A percentile compares a stretch with the other conserved stretches of the same genome.
Conservation (phyloP, 2,329 filamentous ascomycete species). For the Penicillium sp. region DNA sequence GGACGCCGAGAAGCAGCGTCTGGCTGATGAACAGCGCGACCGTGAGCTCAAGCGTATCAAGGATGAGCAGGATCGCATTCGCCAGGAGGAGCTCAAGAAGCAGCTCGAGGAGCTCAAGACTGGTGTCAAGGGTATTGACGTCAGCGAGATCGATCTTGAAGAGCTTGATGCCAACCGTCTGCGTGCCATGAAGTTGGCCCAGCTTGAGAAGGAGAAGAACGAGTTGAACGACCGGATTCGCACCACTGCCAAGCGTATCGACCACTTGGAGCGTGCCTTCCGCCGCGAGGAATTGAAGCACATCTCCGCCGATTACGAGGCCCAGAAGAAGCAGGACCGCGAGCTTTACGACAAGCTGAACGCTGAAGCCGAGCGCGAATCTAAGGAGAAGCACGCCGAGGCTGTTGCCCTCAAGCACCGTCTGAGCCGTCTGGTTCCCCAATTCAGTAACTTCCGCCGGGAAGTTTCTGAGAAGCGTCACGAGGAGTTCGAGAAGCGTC, state of each 20-base stretch:
- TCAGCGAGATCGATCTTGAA: constrained; percentile 70
- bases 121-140: constrained; percentile 75
- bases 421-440: constrained; percentile 76
- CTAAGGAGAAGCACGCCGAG: constrained; percentile 86
- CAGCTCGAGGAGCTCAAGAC: constrained; percentile 89
- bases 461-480: constrained; percentile 82
- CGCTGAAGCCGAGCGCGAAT: constrained; percentile 72
- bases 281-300: constrained; percentile 95
- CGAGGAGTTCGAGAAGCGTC: constrained; percentile 93
- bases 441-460: constrained; percentile 79
- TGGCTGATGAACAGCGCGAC: constrained; percentile 88
- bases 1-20: constrained; percentile 83
- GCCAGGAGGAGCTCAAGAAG: constrained; percentile 90
- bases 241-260: constrained; percentile 90
- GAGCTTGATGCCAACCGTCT: constrained; percentile 86
- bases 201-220: constrained; percentile 97
- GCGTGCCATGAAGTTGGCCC: constrained; percentile 89
- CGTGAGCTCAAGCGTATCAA: constrained; percentile 83
- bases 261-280: constrained; percentile 95
- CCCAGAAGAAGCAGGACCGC: constrained; percentile 74
- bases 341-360: constrained; percentile 78
- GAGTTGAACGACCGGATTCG: constrained; percentile 88
- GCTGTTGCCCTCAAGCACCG: constrained; percentile 92
- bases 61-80: constrained; percentile 84
- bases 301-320: constrained; percentile 77